Base-by-base conservation (phyloP, 2,329 filamentous ascomycete genomes). In the Colletotrichum camelliae region DNA sequence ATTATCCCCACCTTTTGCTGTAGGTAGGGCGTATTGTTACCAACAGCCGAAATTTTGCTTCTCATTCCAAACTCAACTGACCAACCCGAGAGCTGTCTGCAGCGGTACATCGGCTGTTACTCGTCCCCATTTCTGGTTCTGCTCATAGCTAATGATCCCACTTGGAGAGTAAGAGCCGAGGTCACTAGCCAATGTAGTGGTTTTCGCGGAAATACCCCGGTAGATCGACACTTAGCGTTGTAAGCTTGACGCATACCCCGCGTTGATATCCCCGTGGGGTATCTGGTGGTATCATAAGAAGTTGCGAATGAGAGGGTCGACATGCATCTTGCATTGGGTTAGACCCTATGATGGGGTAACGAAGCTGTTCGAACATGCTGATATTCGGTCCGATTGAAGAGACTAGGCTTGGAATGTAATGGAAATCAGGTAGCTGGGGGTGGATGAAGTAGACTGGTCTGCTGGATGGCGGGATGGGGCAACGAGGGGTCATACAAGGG, bases 21-120 rank as follows among this genome's bases (percentile, higher is more conserved):
- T 7, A 2, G 1, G 5, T 12, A 21, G 5, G 5, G 1, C 3
- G 1, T 21, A 0, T 21, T 13, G 3, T 48, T 21, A 13, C 0
- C 2, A 48, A 48, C 43, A n/a, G 39, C 39, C 39, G 9, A 43
- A 3, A 43, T 0, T 12, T 6, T 43, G 18, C 39, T 43, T 3
- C 18, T n/a, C 1, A n/a, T 9, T n/a, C 10, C 39, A 2, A n/a
- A 12, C 9, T 43, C 3, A 43, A 43, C 39, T n/a, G 18, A 43
- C 2, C 39, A 43, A 43, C 9, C 39, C 39, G n/a, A 12, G n/a
- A 12, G 0, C 18, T 43, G 18, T 0, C 9, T n/a, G 1, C 18
- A 18, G 18, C 39, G 1, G 39, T 43, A 6, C 18, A n/a, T 43
- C 18, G 9, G 18, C 39, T 4, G 9, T 2, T 12, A 12, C 18